These are phyloP conservation scores for Xylaria sp. DNA, from an alignment of 2,329 filamentous ascomycete genomes.

Conservation along the genomic window DNA sequence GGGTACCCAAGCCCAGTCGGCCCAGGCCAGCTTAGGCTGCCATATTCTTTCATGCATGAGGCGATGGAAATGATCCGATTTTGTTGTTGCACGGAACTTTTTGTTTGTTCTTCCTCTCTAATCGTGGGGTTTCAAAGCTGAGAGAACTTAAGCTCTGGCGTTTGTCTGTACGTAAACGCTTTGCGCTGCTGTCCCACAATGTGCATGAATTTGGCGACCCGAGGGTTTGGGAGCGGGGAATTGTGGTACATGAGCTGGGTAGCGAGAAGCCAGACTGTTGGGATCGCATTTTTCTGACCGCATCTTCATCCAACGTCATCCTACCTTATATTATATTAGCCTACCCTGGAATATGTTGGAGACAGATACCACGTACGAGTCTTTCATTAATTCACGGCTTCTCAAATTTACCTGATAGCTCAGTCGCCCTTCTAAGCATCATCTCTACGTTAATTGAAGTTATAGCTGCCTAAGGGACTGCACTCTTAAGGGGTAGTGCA, in stretches of 20 bases:
- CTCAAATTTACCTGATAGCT: background rate
- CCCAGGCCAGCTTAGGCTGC: constrained; percentile 3
- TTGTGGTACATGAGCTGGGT: background rate
- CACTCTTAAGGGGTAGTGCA: too few relatives aligned
- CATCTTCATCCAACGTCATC: constrained; percentile 18
- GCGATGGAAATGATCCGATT: constrained; percentile 24
- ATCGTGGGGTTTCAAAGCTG: constrained; percentile 13
- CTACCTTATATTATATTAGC: too few relatives aligned
- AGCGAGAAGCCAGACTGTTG: background rate
- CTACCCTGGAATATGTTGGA: background rate
- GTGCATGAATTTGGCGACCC: constrained; percentile 34
- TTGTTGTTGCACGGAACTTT: constrained; percentile 15
- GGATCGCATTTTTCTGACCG: constrained; percentile 16
- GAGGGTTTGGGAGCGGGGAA: constrained; percentile 28
- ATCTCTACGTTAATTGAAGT: too few relatives aligned
- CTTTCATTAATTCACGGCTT: background rate
- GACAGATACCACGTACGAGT: too few relatives aligned
- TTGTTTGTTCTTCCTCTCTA: too few relatives aligned
- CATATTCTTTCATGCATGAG: constrained; percentile 20
- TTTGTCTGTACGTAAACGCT: background rate
- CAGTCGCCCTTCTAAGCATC: too few relatives aligned
- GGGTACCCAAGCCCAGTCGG: constrained; percentile 3
- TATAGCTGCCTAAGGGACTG: too few relatives aligned
- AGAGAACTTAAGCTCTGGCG: constrained; percentile 3
- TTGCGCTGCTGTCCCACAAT: constrained; percentile 15